A percentile compares a stretch with the other conserved stretches of the same genome.
Evolutionary conservation across 129 eudicot species (phyloP).

Genomic region (Gnaphalium uliginosum): DNA sequence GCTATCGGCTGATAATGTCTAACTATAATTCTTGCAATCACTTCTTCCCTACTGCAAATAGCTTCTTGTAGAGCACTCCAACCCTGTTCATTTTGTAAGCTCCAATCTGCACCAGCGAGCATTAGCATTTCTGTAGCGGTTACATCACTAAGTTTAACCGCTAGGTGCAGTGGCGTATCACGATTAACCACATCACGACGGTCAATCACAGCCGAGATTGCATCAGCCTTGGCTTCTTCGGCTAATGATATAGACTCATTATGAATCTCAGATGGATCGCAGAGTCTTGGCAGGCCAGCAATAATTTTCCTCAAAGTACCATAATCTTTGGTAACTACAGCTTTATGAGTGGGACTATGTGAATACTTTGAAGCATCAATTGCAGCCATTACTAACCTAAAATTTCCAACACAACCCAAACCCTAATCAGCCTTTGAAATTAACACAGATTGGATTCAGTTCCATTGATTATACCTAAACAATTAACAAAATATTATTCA

Average conservation of each 20-base stretch:
- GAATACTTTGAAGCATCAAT: slow-evolving; percentile 59
- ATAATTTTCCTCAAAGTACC: slow-evolving; percentile 53
- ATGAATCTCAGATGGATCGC: slow-evolving; percentile 65
- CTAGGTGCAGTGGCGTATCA: slow-evolving; percentile 76
- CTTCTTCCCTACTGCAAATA: slow-evolving; percentile 68
- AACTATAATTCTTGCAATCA: slow-evolving; percentile 66
- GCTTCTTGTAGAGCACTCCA: slow-evolving; percentile 96
- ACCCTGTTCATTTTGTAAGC: slow-evolving; percentile 86
- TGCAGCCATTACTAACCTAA: slow-evolving; percentile 48
- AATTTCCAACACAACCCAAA: slow-evolving; percentile 13
- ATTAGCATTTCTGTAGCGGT: slow-evolving; percentile 77
- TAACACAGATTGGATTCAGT: background rate
- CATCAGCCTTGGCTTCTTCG: slow-evolving; percentile 81
- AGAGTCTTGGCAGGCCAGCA: slow-evolving; percentile 57
- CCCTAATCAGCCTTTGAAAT: slow-evolving; percentile 34
- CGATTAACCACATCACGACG: slow-evolving; percentile 77
- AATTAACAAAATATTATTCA: background rate
- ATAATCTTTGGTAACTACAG: slow-evolving; percentile 64
- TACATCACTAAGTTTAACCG: slow-evolving; percentile 73
- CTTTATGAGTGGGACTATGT: slow-evolving; percentile 69
- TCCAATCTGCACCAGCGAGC: slow-evolving; percentile 93
- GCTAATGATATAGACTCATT: slow-evolving; percentile 62
- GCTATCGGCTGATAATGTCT: slow-evolving; percentile 87
- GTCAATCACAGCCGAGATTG: slow-evolving; percentile 68
- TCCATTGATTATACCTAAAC: background rate